phyloP scores from a whole-genome alignment of 768 basidiomycete genomes.

The Asterophora parasitica region DNA sequence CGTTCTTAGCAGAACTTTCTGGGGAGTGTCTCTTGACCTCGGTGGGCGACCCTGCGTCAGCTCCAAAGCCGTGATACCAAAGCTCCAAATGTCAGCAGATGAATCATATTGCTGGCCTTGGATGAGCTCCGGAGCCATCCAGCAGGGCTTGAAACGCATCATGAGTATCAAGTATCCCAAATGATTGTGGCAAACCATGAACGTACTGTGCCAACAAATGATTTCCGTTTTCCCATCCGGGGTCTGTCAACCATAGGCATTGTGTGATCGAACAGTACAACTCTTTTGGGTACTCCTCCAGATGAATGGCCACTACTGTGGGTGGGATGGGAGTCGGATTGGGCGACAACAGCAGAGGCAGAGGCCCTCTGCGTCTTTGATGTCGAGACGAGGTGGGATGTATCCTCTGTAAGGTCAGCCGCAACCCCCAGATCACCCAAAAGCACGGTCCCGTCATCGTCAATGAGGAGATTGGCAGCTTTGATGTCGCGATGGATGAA shows the following conservation, averaged over 20 bases:
- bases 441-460: slow-evolving; percentile 86
- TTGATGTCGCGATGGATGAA: slow-evolving; percentile 95
- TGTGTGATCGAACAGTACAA: slow-evolving; percentile 31
- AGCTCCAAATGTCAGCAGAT: slow-evolving; percentile 92
- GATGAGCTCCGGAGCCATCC: slow-evolving; percentile 97
- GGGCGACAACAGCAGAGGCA: slow-evolving; percentile 25
- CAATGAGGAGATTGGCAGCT: slow-evolving; percentile 89
- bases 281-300: slow-evolving; percentile 21
- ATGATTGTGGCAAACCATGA: not conserved
- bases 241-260: slow-evolving; percentile 29
- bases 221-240: slow-evolving; percentile 72
- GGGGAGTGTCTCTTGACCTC: slow-evolving; percentile 69
- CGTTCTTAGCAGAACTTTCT: slow-evolving; percentile 73
- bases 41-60: slow-evolving; percentile 85
- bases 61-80: slow-evolving; percentile 93
- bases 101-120: slow-evolving; percentile 80
- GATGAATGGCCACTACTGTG: slow-evolving; percentile 1
- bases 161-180: not conserved
- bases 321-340: slow-evolving; percentile 15
- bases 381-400: slow-evolving; percentile 25
- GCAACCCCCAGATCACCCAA: slow-evolving; percentile 93
- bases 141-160: slow-evolving; percentile 58
- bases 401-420: slow-evolving; percentile 72
- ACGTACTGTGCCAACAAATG: slow-evolving; percentile 86
- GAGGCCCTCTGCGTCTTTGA: slow-evolving; percentile 26